Evolutionary conservation across 140 eudicot genomes (phyloP).

Genomic region (Bidens hawaiensis): DNA sequence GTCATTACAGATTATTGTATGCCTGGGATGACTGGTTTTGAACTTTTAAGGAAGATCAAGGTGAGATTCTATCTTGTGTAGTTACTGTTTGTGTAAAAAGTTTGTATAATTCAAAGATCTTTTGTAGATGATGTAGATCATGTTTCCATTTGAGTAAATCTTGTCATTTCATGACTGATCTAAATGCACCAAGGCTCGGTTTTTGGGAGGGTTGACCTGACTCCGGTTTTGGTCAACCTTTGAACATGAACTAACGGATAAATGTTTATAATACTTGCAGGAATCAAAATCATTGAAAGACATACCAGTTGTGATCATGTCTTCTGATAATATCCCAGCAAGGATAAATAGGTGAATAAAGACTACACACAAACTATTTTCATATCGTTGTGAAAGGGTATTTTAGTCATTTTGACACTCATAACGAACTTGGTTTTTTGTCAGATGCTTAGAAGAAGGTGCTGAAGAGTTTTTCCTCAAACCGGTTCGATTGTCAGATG

Average conservation of each 20-base stretch:
- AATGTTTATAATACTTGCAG: constrained; percentile 21
- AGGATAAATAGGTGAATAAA: constrained; percentile 41
- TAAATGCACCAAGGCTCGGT: not conserved
- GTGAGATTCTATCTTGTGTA: constrained; percentile 24
- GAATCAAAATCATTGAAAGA: constrained; percentile 50
- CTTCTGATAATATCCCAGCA: constrained; percentile 63
- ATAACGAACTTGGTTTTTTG: not conserved
- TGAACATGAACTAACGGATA: constrained; percentile 6
- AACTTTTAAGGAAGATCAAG: constrained; percentile 60
- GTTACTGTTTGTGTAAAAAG: not conserved
- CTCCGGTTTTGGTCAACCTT: not conserved
- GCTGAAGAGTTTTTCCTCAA: constrained; percentile 43
- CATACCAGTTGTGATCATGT: constrained; percentile 79
- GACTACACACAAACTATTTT: not conserved
- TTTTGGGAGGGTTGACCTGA: not conserved
- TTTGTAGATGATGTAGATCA: not conserved
- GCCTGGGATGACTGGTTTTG: constrained; percentile 66
- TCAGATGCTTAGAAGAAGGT: constrained; percentile 50
- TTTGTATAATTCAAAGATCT: not conserved
- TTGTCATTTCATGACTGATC: constrained; percentile 5
- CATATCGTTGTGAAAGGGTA: not conserved
- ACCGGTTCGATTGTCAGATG: constrained; percentile 41
- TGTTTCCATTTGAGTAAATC: not conserved
- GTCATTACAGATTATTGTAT: constrained; percentile 55
- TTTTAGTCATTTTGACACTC: constrained; percentile 4